Conservation (phyloP, 768 basidiomycete genomes). For the Dentipellis sp. region DNA sequence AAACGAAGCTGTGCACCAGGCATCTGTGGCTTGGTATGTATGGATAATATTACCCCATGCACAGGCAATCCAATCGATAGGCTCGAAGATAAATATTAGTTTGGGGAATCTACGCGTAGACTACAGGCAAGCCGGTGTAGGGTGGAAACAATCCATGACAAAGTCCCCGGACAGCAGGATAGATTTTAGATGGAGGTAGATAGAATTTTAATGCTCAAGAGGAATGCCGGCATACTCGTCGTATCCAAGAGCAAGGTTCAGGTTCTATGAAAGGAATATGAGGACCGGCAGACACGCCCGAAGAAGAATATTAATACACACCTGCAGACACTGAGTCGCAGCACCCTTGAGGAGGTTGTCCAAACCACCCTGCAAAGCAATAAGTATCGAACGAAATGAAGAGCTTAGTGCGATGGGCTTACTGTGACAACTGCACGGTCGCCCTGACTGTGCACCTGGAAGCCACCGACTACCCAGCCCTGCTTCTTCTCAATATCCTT, state of each 20-base stretch:
- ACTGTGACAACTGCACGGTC: conserved; percentile 93
- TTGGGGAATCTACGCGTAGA: too few relatives aligned
- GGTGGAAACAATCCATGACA: too few relatives aligned
- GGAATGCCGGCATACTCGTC: conserved; percentile 81
- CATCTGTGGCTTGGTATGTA: too few relatives aligned
- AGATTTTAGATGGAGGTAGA: too few relatives aligned
- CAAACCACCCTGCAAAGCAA: conserved; percentile 63
- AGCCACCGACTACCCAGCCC: conserved; percentile 85
- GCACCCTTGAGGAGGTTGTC: conserved; percentile 98
- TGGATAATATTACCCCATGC: too few relatives aligned
- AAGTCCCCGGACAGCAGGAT: too few relatives aligned
- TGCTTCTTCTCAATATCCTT: conserved; percentile 74
- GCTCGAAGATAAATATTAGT: too few relatives aligned
- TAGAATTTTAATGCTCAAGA: neutral
- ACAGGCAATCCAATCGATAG: too few relatives aligned
- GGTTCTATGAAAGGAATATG: conserved; percentile 43
- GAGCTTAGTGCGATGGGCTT: conserved; percentile 22
- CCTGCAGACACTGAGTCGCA: conserved; percentile 97
- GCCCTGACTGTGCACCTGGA: conserved; percentile 85
- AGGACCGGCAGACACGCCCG: neutral
- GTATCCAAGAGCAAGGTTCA: conserved; percentile 84
- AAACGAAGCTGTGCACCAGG: neutral
- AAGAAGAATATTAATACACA: conserved; percentile 31
- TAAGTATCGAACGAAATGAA: neutral
- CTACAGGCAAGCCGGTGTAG: too few relatives aligned